Evolutionary conservation across 306 rosid species (phyloP).

Genomic region (Echinosophora koreensis): DNA sequence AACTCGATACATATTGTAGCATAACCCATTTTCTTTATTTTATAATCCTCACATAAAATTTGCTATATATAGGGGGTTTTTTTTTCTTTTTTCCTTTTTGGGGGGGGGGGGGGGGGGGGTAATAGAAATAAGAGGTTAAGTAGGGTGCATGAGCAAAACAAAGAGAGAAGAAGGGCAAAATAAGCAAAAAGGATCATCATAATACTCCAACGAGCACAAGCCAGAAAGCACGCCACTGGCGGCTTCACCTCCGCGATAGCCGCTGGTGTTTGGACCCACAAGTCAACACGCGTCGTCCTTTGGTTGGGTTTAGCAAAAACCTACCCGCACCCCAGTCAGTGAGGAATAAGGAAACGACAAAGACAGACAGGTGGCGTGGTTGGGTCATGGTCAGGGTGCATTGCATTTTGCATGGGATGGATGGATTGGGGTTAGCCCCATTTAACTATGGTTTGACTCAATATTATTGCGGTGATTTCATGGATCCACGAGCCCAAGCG

Average conservation of each 20-base stretch:
- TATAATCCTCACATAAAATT: too few relatives aligned
- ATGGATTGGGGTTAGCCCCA: too few relatives aligned
- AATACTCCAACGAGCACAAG: not conserved
- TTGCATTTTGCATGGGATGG: conserved; percentile 34
- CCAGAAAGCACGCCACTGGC: conserved; percentile 46
- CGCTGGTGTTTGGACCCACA: not conserved
- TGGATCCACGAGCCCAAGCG: conserved; percentile 52
- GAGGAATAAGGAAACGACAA: conserved; percentile 14
- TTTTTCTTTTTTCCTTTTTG: too few relatives aligned
- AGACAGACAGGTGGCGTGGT: conserved; percentile 20
- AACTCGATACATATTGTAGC: too few relatives aligned
- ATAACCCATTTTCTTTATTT: too few relatives aligned
- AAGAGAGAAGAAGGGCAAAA: not conserved
- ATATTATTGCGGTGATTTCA: not conserved
- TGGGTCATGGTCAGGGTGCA: not conserved
- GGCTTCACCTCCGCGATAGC: conserved; percentile 38
- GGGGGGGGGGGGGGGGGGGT: too few relatives aligned
- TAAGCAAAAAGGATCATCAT: not conserved
- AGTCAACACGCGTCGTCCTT: accelerated
- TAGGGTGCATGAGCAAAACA: not conserved
- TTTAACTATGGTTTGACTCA: conserved; percentile 35
- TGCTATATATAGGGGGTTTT: too few relatives aligned
- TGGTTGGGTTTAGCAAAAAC: not conserved
- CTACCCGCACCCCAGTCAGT: not conserved
- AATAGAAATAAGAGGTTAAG: too few relatives aligned